Conservation (phyloP, 164 flowering plant genomes). For the Aristolochia californica region DNA sequence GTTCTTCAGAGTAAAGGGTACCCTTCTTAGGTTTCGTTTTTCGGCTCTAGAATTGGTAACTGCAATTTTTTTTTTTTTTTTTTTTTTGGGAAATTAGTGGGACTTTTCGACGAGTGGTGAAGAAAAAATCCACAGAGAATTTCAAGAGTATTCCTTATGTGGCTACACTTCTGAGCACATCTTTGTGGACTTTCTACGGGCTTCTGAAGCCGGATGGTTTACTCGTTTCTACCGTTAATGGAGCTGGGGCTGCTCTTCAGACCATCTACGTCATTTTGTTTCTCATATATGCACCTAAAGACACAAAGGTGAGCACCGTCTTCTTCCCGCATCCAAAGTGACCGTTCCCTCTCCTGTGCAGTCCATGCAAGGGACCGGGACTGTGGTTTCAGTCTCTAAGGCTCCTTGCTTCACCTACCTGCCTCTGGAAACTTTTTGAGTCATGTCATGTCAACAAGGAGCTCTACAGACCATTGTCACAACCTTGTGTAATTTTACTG, state of each 20-base stretch:
- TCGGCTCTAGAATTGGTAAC: too few relatives aligned
- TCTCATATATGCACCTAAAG: conserved; percentile 49
- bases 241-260: conserved; percentile 44
- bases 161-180: conserved; percentile 48
- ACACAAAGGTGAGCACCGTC: conserved; percentile 33
- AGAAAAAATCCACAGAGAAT: conserved; percentile 59
- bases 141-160: conserved; percentile 60
- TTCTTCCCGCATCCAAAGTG: not conserved
- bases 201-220: conserved; percentile 59
- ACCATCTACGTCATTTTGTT: conserved; percentile 51
- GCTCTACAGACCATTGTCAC: too few relatives aligned
- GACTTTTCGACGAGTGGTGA: conserved; percentile 49
- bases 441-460: too few relatives aligned
- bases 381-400: too few relatives aligned
- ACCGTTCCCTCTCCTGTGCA: too few relatives aligned
- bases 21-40: too few relatives aligned
- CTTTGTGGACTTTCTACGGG: conserved; percentile 73
- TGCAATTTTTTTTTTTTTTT: too few relatives aligned
- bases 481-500: too few relatives aligned
- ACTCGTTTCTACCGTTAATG: conserved; percentile 56
- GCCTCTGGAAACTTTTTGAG: too few relatives aligned
- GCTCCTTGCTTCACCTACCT: too few relatives aligned
- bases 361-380: too few relatives aligned
- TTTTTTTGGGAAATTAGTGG: conserved; percentile 19
- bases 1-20: not conserved